These are phyloP conservation scores for Maudiozyma turicensis DNA, from an alignment of 805 yeast species.

Conservation along the genomic window DNA sequence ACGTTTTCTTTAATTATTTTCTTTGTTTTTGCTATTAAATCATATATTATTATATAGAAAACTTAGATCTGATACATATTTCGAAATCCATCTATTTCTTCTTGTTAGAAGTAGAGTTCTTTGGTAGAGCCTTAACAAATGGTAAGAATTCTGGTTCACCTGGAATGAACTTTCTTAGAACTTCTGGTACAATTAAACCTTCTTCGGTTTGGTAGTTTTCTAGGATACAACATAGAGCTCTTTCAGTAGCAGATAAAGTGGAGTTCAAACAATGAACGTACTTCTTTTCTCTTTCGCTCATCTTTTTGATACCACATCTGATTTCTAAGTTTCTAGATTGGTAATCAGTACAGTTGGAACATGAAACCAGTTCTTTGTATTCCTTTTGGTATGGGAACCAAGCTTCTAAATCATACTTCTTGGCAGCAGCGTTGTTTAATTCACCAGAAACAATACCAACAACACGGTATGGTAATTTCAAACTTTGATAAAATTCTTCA, in stretches of 20 bases:
- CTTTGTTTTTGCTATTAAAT: background rate
- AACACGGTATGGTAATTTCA: slow-evolving; percentile 91
- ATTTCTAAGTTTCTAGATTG: slow-evolving; percentile 98
- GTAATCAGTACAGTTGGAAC: slow-evolving; percentile 98
- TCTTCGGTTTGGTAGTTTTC: slow-evolving; percentile 98
- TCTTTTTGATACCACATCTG: slow-evolving; percentile 95
- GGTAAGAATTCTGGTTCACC: slow-evolving; percentile 98
- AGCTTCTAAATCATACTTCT: slow-evolving; percentile 97
- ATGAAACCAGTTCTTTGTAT: slow-evolving; percentile 94
- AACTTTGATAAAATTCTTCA: slow-evolving; percentile 87
- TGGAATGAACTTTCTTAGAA: slow-evolving; percentile 89
- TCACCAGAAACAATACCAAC: slow-evolving; percentile 98
- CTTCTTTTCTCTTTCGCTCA: slow-evolving; percentile 90
- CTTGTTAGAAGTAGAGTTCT: slow-evolving; percentile 77
- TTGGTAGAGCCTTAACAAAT: slow-evolving; percentile 80
- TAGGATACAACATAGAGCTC: slow-evolving; percentile 93
- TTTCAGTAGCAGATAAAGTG: slow-evolving; percentile 94
- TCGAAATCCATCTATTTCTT: slow-evolving; percentile 15
- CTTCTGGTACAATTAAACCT: slow-evolving; percentile 89
- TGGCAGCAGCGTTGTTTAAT: slow-evolving; percentile 97
- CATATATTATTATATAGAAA: background rate
- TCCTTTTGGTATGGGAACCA: slow-evolving; percentile 99
- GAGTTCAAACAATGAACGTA: slow-evolving; percentile 98
- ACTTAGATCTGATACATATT: background rate
- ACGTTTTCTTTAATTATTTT: background rate